A percentile compares a stretch with the other conserved stretches of the same genome.
These are phyloP conservation scores for Cochlearia excelsa DNA, from an alignment of 345 rosid species.

Conservation along the genomic window DNA sequence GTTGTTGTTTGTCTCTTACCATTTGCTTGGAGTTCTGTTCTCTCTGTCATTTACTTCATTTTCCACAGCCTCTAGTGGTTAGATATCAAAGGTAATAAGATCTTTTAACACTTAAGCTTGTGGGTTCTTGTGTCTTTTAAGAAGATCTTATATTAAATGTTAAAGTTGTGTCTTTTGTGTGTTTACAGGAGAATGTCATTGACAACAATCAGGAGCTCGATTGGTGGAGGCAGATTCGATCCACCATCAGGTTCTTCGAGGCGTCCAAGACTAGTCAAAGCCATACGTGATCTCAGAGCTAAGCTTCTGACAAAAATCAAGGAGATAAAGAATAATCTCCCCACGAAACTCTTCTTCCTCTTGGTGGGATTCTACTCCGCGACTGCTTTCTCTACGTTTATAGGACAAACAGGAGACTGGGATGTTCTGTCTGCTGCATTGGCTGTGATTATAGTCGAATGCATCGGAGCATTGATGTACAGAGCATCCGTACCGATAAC, in stretches of 20 bases:
- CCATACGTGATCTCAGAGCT: slow-evolving; percentile 52
- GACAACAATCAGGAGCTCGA: slow-evolving; percentile 48
- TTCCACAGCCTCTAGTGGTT: slow-evolving; percentile 35
- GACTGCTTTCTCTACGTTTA: slow-evolving; percentile 50
- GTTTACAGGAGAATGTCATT: slow-evolving; percentile 53
- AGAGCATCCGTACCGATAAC: slow-evolving; percentile 54
- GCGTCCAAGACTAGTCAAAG: slow-evolving; percentile 59
- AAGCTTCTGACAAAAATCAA: slow-evolving; percentile 51
- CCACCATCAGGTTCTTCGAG: slow-evolving; percentile 50
- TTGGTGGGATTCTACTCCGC: slow-evolving; percentile 91
- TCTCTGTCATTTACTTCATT: slow-evolving; percentile 31
- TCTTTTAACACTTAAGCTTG: neutral
- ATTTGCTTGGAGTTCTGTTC: slow-evolving; percentile 42
- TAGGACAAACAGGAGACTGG: slow-evolving; percentile 99
- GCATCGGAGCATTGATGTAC: slow-evolving; percentile 89
- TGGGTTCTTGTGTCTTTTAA: no score
- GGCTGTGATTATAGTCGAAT: slow-evolving; percentile 76
- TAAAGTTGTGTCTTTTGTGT: slow-evolving; percentile 22
- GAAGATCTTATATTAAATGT: no score
- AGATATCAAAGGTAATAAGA: slow-evolving; percentile 39
- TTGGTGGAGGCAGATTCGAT: slow-evolving; percentile 50
- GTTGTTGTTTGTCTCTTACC: slow-evolving; percentile 29
- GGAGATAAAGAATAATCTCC: slow-evolving; percentile 63
- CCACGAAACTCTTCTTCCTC: slow-evolving; percentile 72
- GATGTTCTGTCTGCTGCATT: slow-evolving; percentile 90